These are phyloP conservation scores for Solanum bulbocastanum DNA, from an alignment of 257 asterid species.

Conservation along the genomic window DNA sequence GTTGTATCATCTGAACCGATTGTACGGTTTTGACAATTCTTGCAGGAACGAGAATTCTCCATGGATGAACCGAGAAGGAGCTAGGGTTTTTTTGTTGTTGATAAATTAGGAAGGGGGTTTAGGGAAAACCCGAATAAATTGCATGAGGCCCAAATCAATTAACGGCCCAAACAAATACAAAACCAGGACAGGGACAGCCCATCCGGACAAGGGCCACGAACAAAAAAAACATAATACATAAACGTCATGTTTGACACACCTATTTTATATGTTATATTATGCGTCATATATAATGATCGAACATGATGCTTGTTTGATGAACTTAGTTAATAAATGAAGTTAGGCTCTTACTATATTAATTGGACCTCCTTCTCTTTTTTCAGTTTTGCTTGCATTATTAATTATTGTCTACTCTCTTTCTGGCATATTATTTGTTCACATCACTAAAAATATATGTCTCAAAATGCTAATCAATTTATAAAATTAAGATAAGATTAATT, in stretches of 20 bases:
- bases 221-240: neutral
- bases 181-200: too few relatives aligned
- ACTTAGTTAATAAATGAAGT: neutral
- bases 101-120: neutral
- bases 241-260: neutral
- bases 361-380: too few relatives aligned
- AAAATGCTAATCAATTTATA: too few relatives aligned
- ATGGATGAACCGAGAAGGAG: neutral
- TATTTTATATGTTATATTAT: neutral
- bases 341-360: too few relatives aligned
- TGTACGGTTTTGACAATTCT: conserved; percentile 29
- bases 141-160: neutral
- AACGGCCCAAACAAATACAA: too few relatives aligned
- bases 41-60: conserved; percentile 30
- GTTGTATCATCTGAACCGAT: conserved; percentile 18
- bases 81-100: neutral
- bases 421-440: too few relatives aligned
- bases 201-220: neutral
- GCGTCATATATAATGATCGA: too few relatives aligned
- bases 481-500: too few relatives aligned
- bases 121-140: neutral
- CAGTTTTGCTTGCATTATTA: neutral
- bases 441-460: too few relatives aligned
- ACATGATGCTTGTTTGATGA: too few relatives aligned
- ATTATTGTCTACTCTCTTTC: too few relatives aligned